Evolutionary conservation across 1,139 yeast genomes (phyloP).

Genomic region (Komagataea norvegica): DNA sequence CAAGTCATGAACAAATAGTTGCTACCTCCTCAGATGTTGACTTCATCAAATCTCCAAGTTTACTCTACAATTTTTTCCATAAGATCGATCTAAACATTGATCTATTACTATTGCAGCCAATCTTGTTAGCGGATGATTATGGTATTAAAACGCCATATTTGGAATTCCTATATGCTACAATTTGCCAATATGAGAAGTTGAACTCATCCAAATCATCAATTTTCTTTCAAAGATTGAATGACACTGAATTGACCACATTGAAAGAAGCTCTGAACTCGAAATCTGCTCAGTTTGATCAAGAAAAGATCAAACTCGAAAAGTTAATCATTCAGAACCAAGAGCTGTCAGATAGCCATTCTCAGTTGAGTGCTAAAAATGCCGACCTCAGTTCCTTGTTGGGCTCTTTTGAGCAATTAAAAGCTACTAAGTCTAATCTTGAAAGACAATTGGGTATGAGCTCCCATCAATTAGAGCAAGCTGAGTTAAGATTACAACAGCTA

Average conservation of each 20-base stretch:
- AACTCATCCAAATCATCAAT: conserved; percentile 27
- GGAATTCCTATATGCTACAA: conserved; percentile 77
- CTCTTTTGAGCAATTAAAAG: conserved; percentile 12
- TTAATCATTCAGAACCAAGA: conserved; percentile 8
- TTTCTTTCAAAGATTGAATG: conserved; percentile 35
- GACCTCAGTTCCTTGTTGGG: neutral
- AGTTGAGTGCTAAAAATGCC: conserved; percentile 5
- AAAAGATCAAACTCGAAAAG: conserved; percentile 6
- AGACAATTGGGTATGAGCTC: conserved; percentile 10
- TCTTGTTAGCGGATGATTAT: conserved; percentile 78
- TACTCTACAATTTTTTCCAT: conserved; percentile 59
- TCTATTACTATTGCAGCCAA: conserved; percentile 75
- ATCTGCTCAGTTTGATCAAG: conserved; percentile 3
- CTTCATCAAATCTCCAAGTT: conserved; percentile 43
- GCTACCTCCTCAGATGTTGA: conserved; percentile 20
- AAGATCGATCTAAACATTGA: conserved; percentile 59
- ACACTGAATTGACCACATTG: conserved; percentile 24
- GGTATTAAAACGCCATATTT: conserved; percentile 84
- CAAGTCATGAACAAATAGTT: conserved; percentile 30
- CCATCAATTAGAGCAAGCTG: conserved; percentile 10
- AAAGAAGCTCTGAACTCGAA: conserved; percentile 5
- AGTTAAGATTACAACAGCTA: conserved; percentile 7
- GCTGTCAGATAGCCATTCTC: conserved; percentile 3
- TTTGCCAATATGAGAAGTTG: conserved; percentile 60
- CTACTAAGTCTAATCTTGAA: conserved; percentile 5